Conservation (phyloP, 2,329 filamentous ascomycete genomes). For the Fusarium musae region DNA sequence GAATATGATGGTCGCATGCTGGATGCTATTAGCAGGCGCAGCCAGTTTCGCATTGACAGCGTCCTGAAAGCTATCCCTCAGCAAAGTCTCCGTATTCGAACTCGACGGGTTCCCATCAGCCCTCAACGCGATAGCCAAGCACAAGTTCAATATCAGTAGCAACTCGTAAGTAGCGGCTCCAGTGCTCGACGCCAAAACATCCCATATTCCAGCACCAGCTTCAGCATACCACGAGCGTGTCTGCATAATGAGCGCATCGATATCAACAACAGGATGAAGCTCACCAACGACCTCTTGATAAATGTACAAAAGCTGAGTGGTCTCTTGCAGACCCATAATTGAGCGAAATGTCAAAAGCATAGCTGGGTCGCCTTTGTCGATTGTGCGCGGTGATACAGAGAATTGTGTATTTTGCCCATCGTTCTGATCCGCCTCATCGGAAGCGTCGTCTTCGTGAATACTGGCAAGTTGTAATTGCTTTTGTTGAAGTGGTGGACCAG, state of each 20-base stretch:
- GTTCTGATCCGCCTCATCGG: neutral
- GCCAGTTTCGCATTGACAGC: slow-evolving; percentile 30
- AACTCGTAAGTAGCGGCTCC: slow-evolving; percentile 10
- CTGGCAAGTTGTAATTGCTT: slow-evolving; percentile 26
- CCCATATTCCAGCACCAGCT: slow-evolving; percentile 16
- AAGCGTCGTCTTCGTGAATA: slow-evolving; percentile 22
- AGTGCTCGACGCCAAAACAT: slow-evolving; percentile 14
- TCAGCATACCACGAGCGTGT: slow-evolving; percentile 21
- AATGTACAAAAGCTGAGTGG: slow-evolving; percentile 12
- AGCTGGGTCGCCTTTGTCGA: slow-evolving; percentile 17
- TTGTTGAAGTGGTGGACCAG: slow-evolving; percentile 8
- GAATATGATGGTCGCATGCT: slow-evolving; percentile 22
- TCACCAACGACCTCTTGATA: slow-evolving; percentile 28
- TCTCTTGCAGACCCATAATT: slow-evolving; percentile 10
- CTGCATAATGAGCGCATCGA: slow-evolving; percentile 10
- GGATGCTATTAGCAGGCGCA: slow-evolving; percentile 23
- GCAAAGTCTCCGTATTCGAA: slow-evolving; percentile 3
- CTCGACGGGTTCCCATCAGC: slow-evolving; percentile 7
- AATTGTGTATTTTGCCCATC: neutral
- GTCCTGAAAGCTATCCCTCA: slow-evolving; percentile 26
- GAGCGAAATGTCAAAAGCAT: slow-evolving; percentile 27
- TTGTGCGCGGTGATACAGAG: neutral
- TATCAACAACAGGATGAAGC: slow-evolving; percentile 24
- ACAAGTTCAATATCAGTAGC: slow-evolving; percentile 18
- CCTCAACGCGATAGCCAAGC: slow-evolving; percentile 14